Evolutionary conservation across 805 yeast species (phyloP), one percentile per base, ranked within the genome.

Genomic region (Cyberlindnera xishuangbannaensis): DNA sequence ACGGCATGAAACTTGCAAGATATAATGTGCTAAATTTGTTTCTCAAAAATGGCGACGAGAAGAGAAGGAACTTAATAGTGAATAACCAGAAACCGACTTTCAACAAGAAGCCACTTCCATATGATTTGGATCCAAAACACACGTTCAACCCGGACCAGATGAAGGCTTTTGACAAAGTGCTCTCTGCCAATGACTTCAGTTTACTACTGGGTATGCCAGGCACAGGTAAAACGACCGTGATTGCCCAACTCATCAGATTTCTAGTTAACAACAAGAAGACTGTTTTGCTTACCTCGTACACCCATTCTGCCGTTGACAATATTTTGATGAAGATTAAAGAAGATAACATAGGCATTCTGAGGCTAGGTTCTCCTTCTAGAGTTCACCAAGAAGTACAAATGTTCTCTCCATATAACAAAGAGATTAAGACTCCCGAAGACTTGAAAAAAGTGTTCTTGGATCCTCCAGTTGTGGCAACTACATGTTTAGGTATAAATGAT

Each of bases 121-220:
- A 48, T 34, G 27, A 33, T 3, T 13, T 43, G 6, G 36, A 36
- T 4, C 14, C 24, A 5, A 33, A 40, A 6, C 35, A 49, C 11
- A 33, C 49, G 0, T 75, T 84, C 46, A 92, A 92, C 48, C 49
- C 54, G 0, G 95, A 86, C 48, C 98, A 92, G 51, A 39, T 62
- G 5, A 45, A 36, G 3, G 97, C 97, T 0, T 66, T 92, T 24
- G 69, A 75, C 12, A 72, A 67, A 39, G 84, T 78, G 0, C 52
- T 86, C 30, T 56, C 67, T 12, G 70, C 92, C 0, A 54, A 76
- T 33, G 95, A 88, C 52, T 92, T 84, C 51, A 67, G 88, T 4
- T 64, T 92, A 47, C 72, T 92, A 14, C 61, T 90, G 39, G 98
- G 98, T 0, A 92, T 92, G 98, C 98, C 98, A 0, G 98, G 98